phyloP scores from a whole-genome alignment of 1,284 basidiomycete species.

The Schizophyllum amplum region DNA sequence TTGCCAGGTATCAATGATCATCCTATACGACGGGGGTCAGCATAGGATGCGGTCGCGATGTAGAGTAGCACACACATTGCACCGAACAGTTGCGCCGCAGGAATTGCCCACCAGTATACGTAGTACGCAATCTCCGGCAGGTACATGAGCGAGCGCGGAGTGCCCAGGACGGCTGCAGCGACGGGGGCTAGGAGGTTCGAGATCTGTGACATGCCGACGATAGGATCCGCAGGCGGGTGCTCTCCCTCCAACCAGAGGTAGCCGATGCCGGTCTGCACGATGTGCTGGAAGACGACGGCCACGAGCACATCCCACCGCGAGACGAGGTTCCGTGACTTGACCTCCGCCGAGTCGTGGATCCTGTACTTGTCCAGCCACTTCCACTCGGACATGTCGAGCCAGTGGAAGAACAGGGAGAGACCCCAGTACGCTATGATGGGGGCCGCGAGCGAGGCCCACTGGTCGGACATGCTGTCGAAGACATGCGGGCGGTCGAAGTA shows the following conservation, averaged over 20 bases:
- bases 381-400: slow-evolving; percentile 69
- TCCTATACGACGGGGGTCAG: slow-evolving; percentile 40
- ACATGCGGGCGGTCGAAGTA: slow-evolving; percentile 46
- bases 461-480: slow-evolving; percentile 63
- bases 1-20: slow-evolving; percentile 97
- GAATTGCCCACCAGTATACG: slow-evolving; percentile 94
- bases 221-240: slow-evolving; percentile 38
- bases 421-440: slow-evolving; percentile 89
- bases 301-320: slow-evolving; percentile 62
- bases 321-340: slow-evolving; percentile 71
- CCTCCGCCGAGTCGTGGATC: slow-evolving; percentile 84
- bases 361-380: slow-evolving; percentile 80
- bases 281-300: slow-evolving; percentile 82
- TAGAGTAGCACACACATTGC: slow-evolving; percentile 68
- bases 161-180: slow-evolving; percentile 31
- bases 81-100: slow-evolving; percentile 64
- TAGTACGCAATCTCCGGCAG: slow-evolving; percentile 56
- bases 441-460: slow-evolving; percentile 61
- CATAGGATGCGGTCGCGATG: slow-evolving; percentile 2
- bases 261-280: slow-evolving; percentile 78
- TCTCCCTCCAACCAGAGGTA: slow-evolving; percentile 58
- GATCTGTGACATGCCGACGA: slow-evolving; percentile 39
- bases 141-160: slow-evolving; percentile 23
- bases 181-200: slow-evolving; percentile 34
- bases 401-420: slow-evolving; percentile 74